Base-by-base conservation (phyloP, 2,329 filamentous ascomycete species). In the Setomelanomma holmii region DNA sequence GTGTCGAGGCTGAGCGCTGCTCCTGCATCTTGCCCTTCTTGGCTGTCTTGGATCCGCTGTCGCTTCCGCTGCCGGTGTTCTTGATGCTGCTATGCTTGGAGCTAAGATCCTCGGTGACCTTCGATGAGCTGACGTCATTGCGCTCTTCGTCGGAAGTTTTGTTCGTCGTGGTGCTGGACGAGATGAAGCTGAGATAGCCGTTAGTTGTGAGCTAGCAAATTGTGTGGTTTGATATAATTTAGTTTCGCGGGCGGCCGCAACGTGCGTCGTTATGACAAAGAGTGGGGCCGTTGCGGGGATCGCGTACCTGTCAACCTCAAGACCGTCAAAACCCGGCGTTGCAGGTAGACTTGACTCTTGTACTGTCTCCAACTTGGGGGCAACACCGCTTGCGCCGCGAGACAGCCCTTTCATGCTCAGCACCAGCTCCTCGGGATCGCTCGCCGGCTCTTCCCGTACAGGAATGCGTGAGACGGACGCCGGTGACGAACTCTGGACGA, bases 301-400 rank as follows among this genome's bases (percentile, higher is more conserved):
- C 39, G 47, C 53, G 60, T 56, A 71, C 68, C 65, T 71, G 55
- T 69, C 60, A 53, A 57, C 61, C 45, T 67, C 66, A 41, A 69
- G 49, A 50, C 60, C 64, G 75, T 80, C 67, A 56, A 75, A 78
- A 12, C 78, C 80, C 12, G 90, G 89, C 1, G 89, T 90, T 43
- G 86, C 87, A 40, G 78, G 78, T 46, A 91, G 84, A 76, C 91
- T 95, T 47, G 89, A 87, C 80, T 97, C 93, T 71, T 96, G 89
- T 14, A 98, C 93, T 0, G 95, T 97, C 76, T 96, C 93, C 51
- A 97, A 78, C 41, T 85, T 85, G 42, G 87, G 83, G 45, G 82
- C 83, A 51, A 56, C 61, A 45, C 81, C 83, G 68, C 81, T 86
- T 45, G 82, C 80, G 53, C 82, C 84, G 60, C 87, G 85, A 69